Evolutionary conservation across 805 yeast species (phyloP).

Genomic region (Lipomyces japonicus): DNA sequence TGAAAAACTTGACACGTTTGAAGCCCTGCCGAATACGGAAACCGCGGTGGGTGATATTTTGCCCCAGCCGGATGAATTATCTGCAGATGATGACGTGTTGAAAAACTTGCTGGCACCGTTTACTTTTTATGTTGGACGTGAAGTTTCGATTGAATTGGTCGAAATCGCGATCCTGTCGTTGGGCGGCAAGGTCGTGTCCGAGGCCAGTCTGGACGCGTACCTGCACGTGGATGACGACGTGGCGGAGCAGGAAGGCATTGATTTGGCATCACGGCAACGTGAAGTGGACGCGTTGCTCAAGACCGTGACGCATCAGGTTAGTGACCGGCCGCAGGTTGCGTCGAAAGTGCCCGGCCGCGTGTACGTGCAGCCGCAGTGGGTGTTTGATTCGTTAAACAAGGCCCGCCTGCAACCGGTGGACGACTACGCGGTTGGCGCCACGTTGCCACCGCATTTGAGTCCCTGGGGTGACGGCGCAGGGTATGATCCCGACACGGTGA

Average conservation of each 20-base stretch:
- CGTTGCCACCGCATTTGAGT: conserved; percentile 91
- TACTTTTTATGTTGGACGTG: conserved; percentile 87
- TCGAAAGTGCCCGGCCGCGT: conserved; percentile 86
- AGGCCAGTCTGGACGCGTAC: conserved; percentile 75
- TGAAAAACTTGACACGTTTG: conserved; percentile 27
- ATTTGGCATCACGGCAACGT: conserved; percentile 4
- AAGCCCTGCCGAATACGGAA: conserved; percentile 30
- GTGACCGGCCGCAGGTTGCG: conserved; percentile 80
- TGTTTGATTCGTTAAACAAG: conserved; percentile 85
- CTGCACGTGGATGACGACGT: conserved; percentile 41
- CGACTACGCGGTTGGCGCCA: conserved; percentile 87
- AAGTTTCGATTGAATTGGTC: conserved; percentile 85
- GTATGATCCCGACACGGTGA: conserved; percentile 72
- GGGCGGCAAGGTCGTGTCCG: conserved; percentile 84
- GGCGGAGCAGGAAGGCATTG: conserved; percentile 25
- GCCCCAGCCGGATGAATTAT: conserved; percentile 29
- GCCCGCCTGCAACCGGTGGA: conserved; percentile 69
- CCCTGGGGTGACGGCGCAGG: conserved; percentile 98
- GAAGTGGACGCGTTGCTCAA: conserved; percentile 14
- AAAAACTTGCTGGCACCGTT: conserved; percentile 67
- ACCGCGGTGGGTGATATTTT: conserved; percentile 25
- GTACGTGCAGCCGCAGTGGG: conserved; percentile 97
- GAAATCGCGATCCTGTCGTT: conserved; percentile 82
- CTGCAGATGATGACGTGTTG: conserved; percentile 45
- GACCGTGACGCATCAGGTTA: conserved; percentile 84